Evolutionary conservation across 805 yeast species (phyloP), one percentile per base, ranked within the genome.

Genomic region (Saccharomycopsis sp.): DNA sequence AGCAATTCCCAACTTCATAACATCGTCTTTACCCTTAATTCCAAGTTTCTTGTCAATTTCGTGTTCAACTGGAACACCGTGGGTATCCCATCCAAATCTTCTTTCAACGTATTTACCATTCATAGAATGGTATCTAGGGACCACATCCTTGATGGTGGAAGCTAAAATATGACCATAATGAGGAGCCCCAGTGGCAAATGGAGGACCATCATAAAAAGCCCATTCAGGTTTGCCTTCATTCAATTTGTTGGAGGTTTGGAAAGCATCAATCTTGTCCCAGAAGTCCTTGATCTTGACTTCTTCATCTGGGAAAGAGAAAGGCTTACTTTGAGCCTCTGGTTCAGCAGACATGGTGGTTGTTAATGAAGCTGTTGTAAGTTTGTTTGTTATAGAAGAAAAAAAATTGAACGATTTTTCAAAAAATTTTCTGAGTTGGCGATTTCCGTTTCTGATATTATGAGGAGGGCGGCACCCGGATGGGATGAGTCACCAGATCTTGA

Each of bases 51-150:
- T 92, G 83, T 92, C 99, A 54, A 92, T 92, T 63, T 89, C 96
- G 61, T 92, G 96, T 67, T 92, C 99, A 44, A 92, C 86, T 37
- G 99, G 99, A 49, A 92, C 76, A 43, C 99, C 99, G 61, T 92
- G 99, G 42, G 99, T 92, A 64, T 92, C 99, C 99, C 99, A 92
- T 48, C 99, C 99, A 51, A 92, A 92, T 55, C 97, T 76, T 66
- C 99, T 84, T 64, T 85, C 96, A 32, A 92, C 98, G 53, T 81
- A 85, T 62, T 76, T 80, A 17, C 98, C 98, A 53, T 83, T 89
- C 98, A 92, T 89, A 49, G 94, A 83, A 45, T 97, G 97, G 58
- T 86, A 92, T 58, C 99, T 76, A 42, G 98, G 98, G 41, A 92
- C 89, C 51, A 92, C 85, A 66, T 92, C 99, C 63, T 89, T 92